A percentile compares a stretch with the other conserved stretches of the same genome.
Conservation (phyloP, 2,329 filamentous ascomycete species). For the Sordariomycetes sp. region DNA sequence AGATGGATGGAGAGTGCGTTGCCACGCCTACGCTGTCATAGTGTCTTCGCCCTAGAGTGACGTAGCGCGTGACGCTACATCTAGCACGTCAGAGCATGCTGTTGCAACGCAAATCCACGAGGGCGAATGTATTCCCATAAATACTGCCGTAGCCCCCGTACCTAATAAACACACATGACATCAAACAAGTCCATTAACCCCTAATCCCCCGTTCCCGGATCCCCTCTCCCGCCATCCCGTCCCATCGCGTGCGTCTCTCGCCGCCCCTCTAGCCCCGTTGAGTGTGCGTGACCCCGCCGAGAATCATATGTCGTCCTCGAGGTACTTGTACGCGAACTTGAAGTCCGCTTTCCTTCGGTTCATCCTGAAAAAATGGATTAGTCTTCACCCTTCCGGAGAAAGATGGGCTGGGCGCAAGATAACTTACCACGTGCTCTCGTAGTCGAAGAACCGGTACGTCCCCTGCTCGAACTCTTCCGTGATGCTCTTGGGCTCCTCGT, state of each 20-base stretch:
- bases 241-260: background rate
- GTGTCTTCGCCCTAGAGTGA: too few species aligned
- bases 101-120: too few species aligned
- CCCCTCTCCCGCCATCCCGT: background rate
- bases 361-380: conserved; percentile 61
- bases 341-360: conserved; percentile 96
- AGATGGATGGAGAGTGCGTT: too few species aligned
- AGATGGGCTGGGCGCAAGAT: background rate
- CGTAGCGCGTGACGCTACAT: too few species aligned
- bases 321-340: conserved; percentile 95
- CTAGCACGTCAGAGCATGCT: too few species aligned
- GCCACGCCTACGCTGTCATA: too few species aligned
- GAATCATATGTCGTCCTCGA: conserved; percentile 78
- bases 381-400: background rate
- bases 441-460: conserved; percentile 98
- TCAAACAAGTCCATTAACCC: background rate
- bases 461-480: conserved; percentile 98
- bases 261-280: background rate
- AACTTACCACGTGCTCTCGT: conserved; percentile 93
- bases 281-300: background rate
- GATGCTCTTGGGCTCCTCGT: conserved; percentile 97
- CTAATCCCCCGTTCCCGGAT: background rate
- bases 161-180: background rate
- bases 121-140: too few species aligned
- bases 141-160: background rate